Percentiles rank a stretch among this genome's conserved stretches.
These are phyloP conservation scores for Aegilops sharonensis DNA, from an alignment of 176 grass and related monocot genomes.

Conservation along the genomic window DNA sequence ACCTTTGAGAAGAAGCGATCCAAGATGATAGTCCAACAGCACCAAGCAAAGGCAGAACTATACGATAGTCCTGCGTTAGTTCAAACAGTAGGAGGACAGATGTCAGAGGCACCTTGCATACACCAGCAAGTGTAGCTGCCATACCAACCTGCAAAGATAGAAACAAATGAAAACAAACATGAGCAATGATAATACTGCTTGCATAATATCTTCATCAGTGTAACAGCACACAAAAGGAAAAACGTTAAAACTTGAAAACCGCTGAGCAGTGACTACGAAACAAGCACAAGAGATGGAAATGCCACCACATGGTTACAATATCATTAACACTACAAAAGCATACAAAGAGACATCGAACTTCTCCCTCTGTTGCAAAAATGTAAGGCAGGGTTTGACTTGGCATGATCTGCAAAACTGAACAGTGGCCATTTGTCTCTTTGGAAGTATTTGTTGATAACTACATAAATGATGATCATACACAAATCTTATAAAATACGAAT, in stretches of 20 bases:
- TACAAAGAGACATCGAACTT: neutral
- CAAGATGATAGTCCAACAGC: conserved; percentile 96
- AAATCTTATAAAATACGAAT: neutral
- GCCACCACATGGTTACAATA: neutral
- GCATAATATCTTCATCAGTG: neutral
- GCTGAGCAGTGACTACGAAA: neutral
- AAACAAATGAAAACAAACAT: conserved; percentile 24
- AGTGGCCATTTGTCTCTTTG: neutral
- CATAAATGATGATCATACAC: neutral
- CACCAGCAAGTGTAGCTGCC: conserved; percentile 91
- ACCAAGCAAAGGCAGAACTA: conserved; percentile 93
- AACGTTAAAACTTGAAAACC: neutral
- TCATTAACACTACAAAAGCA: neutral
- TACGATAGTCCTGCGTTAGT: conserved; percentile 91
- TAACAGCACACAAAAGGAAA: neutral
- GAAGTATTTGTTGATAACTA: neutral
- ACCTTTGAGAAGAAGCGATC: conserved; percentile 75
- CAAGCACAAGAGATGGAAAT: neutral
- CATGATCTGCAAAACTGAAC: neutral
- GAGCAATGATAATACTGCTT: neutral
- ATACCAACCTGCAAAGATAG: conserved; percentile 76
- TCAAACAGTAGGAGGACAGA: conserved; percentile 93
- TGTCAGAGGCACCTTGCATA: conserved; percentile 92
- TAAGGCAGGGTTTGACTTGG: neutral
- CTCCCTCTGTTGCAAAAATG: neutral